Evolutionary conservation across 139 green algal genomes (phyloP).

Genomic region (Chlamydomonas sp.): DNA sequence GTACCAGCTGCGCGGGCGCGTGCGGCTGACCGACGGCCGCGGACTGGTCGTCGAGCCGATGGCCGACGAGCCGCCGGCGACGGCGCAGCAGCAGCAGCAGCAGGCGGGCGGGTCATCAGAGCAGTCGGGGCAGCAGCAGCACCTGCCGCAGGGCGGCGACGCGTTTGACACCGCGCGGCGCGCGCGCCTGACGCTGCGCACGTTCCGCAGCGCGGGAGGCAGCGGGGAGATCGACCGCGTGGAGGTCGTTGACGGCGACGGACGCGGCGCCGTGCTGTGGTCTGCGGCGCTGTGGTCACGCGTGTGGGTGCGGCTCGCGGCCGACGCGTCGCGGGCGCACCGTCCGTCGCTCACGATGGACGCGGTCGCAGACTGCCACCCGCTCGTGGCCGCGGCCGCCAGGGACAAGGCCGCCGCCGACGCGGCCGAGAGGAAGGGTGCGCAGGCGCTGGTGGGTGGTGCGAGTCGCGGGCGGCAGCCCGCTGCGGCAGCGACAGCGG

Average conservation of each 20-base stretch:
- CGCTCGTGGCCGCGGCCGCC: slow-evolving; percentile 14
- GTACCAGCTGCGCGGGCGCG: slow-evolving; percentile 39
- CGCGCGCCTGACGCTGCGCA: slow-evolving; percentile 10
- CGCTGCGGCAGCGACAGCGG: slow-evolving; percentile 5
- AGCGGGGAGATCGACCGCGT: too few relatives aligned
- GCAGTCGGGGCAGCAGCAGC: neutral
- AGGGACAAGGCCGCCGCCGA: neutral
- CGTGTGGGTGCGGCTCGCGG: slow-evolving; percentile 40
- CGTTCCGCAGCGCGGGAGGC: too few relatives aligned
- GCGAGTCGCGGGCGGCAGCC: too few relatives aligned
- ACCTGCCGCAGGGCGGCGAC: slow-evolving; percentile 12
- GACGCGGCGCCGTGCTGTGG: slow-evolving; percentile 10
- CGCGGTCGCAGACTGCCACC: slow-evolving; percentile 28
- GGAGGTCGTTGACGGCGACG: slow-evolving; percentile 9
- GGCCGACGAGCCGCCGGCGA: too few relatives aligned
- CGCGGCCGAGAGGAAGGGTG: too few relatives aligned
- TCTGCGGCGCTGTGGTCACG: slow-evolving; percentile 19
- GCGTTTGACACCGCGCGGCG: slow-evolving; percentile 23
- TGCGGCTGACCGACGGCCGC: slow-evolving; percentile 37
- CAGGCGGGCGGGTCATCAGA: too few relatives aligned
- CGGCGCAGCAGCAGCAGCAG: neutral
- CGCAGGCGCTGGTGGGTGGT: too few relatives aligned
- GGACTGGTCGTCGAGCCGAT: slow-evolving; percentile 30
- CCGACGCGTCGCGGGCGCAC: slow-evolving; percentile 35
- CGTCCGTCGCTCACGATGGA: slow-evolving; percentile 40